Conservation (phyloP, 1,284 basidiomycete species). For the Mycosarcoma maydis region DNA sequence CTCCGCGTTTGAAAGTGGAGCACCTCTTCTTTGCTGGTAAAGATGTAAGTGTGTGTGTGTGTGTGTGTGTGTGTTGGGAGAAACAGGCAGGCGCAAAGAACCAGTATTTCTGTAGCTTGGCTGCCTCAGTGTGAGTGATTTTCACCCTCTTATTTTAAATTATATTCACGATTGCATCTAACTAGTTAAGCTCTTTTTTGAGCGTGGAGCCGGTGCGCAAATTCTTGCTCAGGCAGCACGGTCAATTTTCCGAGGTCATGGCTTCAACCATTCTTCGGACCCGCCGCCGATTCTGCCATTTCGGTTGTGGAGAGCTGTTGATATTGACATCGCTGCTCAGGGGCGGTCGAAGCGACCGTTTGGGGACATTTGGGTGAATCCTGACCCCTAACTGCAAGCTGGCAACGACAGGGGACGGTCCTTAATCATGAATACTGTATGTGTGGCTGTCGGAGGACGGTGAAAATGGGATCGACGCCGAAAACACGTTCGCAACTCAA, state of each 20-base stretch:
- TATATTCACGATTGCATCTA: no score
- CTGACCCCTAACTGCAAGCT: not conserved
- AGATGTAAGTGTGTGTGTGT: not conserved
- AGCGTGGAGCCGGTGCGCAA: no score
- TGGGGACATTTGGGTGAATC: no score
- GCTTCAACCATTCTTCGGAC: no score
- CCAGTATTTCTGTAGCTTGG: not conserved
- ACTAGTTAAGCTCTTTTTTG: not conserved
- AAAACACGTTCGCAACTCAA: not conserved
- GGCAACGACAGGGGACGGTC: no score
- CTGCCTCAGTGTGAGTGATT: constrained; percentile 1
- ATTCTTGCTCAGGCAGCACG: no score
- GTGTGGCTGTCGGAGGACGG: not conserved
- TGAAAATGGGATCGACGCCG: constrained; percentile 7
- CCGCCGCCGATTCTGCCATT: not conserved
- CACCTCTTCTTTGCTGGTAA: not conserved
- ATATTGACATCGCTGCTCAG: no score
- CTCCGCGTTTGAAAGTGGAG: constrained; percentile 6
- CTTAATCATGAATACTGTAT: not conserved
- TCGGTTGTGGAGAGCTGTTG: no score
- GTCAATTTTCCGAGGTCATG: no score
- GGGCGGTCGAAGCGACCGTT: no score
- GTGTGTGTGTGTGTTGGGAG: not conserved
- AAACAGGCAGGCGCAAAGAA: not conserved
- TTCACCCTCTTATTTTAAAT: not conserved